Percentiles rank a stretch among this genome's conserved stretches.
Evolutionary conservation across 75 land plant genomes (phyloP).

Genomic region (Pinus albicaulis): DNA sequence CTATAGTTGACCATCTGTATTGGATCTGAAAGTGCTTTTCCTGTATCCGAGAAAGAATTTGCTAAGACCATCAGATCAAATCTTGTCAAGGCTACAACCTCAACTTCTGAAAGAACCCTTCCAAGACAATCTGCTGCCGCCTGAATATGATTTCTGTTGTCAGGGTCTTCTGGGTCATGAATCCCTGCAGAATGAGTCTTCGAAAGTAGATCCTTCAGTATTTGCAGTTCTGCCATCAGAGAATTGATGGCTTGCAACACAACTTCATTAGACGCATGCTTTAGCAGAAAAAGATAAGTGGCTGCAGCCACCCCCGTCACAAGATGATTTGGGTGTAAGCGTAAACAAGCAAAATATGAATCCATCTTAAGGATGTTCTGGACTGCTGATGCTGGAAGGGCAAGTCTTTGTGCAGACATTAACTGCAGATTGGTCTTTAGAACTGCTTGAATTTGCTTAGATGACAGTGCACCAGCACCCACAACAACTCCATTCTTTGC

Average conservation of each 20-base stretch:
- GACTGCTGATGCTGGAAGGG: conserved; percentile 62
- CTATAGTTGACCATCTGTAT: conserved; percentile 5
- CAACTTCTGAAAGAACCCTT: conserved; percentile 34
- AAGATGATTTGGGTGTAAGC: conserved; percentile 86
- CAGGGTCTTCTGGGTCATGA: conserved; percentile 4
- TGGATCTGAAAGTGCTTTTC: conserved; percentile 11
- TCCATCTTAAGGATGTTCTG: conserved; percentile 52
- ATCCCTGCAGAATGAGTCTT: conserved; percentile 7
- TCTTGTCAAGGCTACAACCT: conserved; percentile 63
- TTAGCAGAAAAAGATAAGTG: conserved; percentile 82
- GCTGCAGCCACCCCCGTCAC: conserved; percentile 74
- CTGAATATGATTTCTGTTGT: not conserved
- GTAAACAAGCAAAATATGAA: conserved; percentile 66
- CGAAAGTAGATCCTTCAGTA: conserved; percentile 40
- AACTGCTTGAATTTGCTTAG: conserved; percentile 59
- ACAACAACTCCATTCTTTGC: not conserved
- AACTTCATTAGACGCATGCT: conserved; percentile 63
- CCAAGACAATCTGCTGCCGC: not conserved
- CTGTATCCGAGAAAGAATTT: conserved; percentile 24
- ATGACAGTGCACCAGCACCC: conserved; percentile 18
- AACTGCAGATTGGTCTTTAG: conserved; percentile 79
- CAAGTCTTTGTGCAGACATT: conserved; percentile 65
- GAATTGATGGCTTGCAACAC: conserved; percentile 46
- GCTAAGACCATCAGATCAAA: conserved; percentile 67
- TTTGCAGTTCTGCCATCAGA: conserved; percentile 61